Conservation (phyloP, 176 grass and related monocot genomes). For the Cenchrus fungigraminus region DNA sequence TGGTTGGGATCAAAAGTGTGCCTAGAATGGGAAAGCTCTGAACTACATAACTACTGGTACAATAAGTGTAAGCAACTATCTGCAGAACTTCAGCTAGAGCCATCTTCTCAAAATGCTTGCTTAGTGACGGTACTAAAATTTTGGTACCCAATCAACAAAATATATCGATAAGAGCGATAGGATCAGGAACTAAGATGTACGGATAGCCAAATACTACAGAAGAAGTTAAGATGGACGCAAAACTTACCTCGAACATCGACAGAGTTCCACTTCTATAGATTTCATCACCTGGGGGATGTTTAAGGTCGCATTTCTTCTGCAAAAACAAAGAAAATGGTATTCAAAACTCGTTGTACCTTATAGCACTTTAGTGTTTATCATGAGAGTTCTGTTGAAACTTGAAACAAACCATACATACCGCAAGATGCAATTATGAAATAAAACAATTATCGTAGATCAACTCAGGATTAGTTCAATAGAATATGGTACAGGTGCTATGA, state of each 20-base stretch:
- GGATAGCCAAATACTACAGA: not conserved
- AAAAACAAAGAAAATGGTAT: slow-evolving; percentile 41
- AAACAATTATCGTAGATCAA: not conserved
- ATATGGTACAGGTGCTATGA: not conserved
- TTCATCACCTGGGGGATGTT: slow-evolving; percentile 98
- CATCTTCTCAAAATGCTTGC: not conserved
- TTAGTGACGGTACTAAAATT: not conserved
- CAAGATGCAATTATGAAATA: slow-evolving; percentile 6
- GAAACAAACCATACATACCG: slow-evolving; percentile 12
- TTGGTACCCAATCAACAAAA: not conserved
- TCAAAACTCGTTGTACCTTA: slow-evolving; percentile 15
- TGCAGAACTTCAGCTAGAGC: not conserved
- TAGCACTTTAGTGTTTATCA: slow-evolving; percentile 5
- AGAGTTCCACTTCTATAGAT: slow-evolving; percentile 97
- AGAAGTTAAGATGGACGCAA: slow-evolving; percentile 7
- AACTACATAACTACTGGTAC: not conserved
- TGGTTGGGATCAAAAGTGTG: not conserved
- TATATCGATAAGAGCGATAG: slow-evolving; percentile 21
- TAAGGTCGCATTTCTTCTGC: slow-evolving; percentile 97
- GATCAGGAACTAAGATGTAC: not conserved
- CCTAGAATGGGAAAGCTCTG: not conserved
- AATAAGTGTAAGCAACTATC: not conserved
- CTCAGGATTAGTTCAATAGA: not conserved
- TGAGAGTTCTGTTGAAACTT: not conserved
- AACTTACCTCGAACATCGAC: slow-evolving; percentile 94